Base-by-base conservation (phyloP, 2,329 filamentous ascomycete species). In the Pestalotiopsis sp. region DNA sequence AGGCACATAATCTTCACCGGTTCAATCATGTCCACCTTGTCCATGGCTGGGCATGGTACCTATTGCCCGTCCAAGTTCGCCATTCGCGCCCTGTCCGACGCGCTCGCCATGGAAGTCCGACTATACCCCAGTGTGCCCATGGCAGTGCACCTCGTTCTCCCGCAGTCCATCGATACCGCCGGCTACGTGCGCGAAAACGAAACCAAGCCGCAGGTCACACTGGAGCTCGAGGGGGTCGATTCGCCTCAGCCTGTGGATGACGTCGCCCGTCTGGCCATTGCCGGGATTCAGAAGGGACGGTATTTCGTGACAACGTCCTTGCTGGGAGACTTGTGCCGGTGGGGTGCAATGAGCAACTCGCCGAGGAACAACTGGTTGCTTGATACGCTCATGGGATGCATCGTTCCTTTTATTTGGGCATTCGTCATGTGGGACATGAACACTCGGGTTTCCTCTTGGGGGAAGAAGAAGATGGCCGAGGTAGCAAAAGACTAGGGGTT, bases 51-150 rank as follows among this genome's bases (percentile, higher is more conserved):
- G 45, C 98, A 98, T 79, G 85, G 84, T 0, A 88, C 93, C 0
- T 98, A 98, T 80, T 86, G 90, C 0, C 93, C 94, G 2, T 86
- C 91, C 66, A 98, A 98, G 81, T 91, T 91, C 68, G 95, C 95
- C 2, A 85, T 98, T 72, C 90, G 93, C 68, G 91, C 90, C 25
- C 85, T 98, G 31, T 91, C 92, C 63, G 95, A 98, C 77, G 90
- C 90, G 0, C 84, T 98, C 65, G 89, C 89, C 39, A 92, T 94
- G 76, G 95, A 98, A 81, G 84, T 95, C 57, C 84, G 93, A 72
- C 83, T 97, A 63, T 98, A 97, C 83, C 93, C 94, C 52, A 90
- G 90, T 56, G 87, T 91, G 57, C 70, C 70, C 17, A 90, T 97
- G 69, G 88, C 91, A 72, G 85, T 97, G 27, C 93, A 96, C 75